A percentile compares a stretch with the other conserved stretches of the same genome.
These are phyloP conservation scores for Phyllosticta ampelicida DNA, from an alignment of 2,329 filamentous ascomycete species.

Conservation along the genomic window DNA sequence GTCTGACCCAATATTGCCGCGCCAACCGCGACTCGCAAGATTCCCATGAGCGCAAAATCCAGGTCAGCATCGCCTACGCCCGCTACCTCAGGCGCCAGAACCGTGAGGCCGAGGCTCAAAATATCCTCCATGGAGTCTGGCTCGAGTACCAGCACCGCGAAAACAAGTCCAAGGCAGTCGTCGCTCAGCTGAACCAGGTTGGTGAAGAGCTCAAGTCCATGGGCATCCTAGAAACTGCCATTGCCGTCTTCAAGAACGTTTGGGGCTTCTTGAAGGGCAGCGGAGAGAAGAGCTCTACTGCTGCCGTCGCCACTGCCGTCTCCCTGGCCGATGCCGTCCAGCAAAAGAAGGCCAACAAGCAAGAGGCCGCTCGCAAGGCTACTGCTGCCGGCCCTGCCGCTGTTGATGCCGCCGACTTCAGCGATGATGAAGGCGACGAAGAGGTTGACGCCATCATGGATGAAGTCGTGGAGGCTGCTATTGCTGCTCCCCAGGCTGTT, in stretches of 20 bases:
- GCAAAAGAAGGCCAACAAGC: conserved; percentile 11
- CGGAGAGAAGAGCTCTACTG: conserved; percentile 18
- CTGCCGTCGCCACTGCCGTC: conserved; percentile 18
- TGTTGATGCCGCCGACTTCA: conserved; percentile 45
- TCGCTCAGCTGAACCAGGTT: conserved; percentile 9
- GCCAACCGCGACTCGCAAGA: conserved; percentile 1
- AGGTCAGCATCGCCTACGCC: conserved; percentile 9
- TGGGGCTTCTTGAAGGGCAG: conserved; percentile 18
- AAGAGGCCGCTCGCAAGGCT: conserved; percentile 14
- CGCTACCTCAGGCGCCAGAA: conserved; percentile 7
- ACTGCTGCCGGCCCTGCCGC: background rate
- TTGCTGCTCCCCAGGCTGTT: conserved; percentile 2
- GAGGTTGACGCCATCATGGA: conserved; percentile 10
- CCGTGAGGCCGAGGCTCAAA: conserved; percentile 8
- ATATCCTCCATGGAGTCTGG: conserved; percentile 11
- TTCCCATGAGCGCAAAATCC: conserved; percentile 9
- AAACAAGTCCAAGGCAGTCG: conserved; percentile 9
- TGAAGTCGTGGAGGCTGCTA: conserved; percentile 10
- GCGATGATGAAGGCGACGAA: conserved; percentile 27
- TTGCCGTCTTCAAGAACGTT: conserved; percentile 11
- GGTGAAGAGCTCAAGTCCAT: conserved; percentile 10
- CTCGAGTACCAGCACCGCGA: conserved; percentile 11
- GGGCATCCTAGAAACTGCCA: conserved; percentile 10
- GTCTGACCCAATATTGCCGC: conserved; percentile 10
- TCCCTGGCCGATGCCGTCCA: conserved; percentile 17